Conservation (phyloP, 768 basidiomycete genomes). For the Russula dissimulans region DNA sequence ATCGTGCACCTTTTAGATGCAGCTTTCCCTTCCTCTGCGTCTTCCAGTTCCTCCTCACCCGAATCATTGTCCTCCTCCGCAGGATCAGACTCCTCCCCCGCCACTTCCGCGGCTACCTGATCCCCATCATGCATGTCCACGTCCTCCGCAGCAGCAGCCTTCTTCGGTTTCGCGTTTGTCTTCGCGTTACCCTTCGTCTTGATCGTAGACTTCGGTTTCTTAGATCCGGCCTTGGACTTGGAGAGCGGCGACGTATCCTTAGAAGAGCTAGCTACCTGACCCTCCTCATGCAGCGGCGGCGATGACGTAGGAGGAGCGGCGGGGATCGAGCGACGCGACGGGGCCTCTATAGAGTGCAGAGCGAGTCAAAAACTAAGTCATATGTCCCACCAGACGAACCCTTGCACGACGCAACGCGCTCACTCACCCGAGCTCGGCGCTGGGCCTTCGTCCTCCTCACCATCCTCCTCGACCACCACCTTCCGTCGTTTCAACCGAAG, state of each 20-base stretch:
- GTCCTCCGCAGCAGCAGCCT: slow-evolving; percentile 9
- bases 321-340: slow-evolving; percentile 3
- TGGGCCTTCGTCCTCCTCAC: slow-evolving; percentile 12
- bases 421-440: slow-evolving; percentile 13
- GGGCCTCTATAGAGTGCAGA: neutral
- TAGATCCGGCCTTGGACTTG: neutral
- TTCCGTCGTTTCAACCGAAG: slow-evolving; percentile 42
- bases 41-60: slow-evolving; percentile 34
- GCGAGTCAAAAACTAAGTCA: neutral
- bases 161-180: slow-evolving; percentile 7
- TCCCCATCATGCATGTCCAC: slow-evolving; percentile 14
- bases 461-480: slow-evolving; percentile 41
- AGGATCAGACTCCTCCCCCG: slow-evolving; percentile 22
- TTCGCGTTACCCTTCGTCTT: slow-evolving; percentile 16
- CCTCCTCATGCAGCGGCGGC: neutral
- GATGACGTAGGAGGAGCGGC: neutral
- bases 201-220: neutral
- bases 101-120: slow-evolving; percentile 2
- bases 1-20: slow-evolving; percentile 55
- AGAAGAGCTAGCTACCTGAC: neutral
- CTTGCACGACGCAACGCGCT: too few species aligned
- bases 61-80: slow-evolving; percentile 28
- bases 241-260: neutral
- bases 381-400: neutral
- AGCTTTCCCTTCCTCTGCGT: slow-evolving; percentile 36